A percentile compares a stretch with the other conserved stretches of the same genome.
Evolutionary conservation across 1,284 basidiomycete species (phyloP).

Genomic region (Leccinum colubrinum): DNA sequence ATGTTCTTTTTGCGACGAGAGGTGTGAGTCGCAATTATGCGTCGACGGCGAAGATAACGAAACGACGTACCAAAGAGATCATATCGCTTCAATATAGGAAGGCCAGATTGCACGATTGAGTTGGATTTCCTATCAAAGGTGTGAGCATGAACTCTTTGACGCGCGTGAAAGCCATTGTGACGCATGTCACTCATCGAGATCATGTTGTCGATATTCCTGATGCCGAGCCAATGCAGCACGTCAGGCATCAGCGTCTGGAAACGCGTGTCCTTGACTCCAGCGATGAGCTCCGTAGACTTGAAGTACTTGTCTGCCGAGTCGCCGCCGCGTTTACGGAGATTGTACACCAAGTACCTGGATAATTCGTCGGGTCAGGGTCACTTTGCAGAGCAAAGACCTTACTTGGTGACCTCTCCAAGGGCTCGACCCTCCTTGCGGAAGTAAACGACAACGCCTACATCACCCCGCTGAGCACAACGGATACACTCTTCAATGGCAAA

Average conservation of each 20-base stretch:
- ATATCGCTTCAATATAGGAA: slow-evolving; percentile 80
- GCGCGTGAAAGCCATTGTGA: not conserved
- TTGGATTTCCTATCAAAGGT: slow-evolving; percentile 78
- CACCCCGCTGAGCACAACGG: no score
- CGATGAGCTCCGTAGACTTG: slow-evolving; percentile 89
- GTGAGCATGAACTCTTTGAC: not conserved
- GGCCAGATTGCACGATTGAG: slow-evolving; percentile 87
- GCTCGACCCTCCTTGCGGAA: slow-evolving; percentile 94
- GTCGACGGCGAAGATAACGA: not conserved
- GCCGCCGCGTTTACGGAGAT: slow-evolving; percentile 91
- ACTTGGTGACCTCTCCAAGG: slow-evolving; percentile 91
- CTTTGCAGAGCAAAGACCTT: slow-evolving; percentile 19
- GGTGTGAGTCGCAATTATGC: slow-evolving; percentile 1
- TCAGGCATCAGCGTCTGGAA: slow-evolving; percentile 98
- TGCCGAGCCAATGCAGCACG: slow-evolving; percentile 91
- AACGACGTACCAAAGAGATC: slow-evolving; percentile 69
- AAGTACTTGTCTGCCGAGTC: slow-evolving; percentile 95
- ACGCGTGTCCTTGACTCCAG: slow-evolving; percentile 94
- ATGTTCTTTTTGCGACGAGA: slow-evolving; percentile 45
- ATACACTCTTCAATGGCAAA: no score
- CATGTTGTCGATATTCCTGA: slow-evolving; percentile 87
- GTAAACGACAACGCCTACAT: slow-evolving; percentile 81
- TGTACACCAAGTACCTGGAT: slow-evolving; percentile 86
- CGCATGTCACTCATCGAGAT: slow-evolving; percentile 92
- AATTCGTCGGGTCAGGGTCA: not conserved